A percentile compares a stretch with the other conserved stretches of the same genome.
Conservation (phyloP, 1,139 yeast genomes). For the Pichia norvegensis region DNA sequence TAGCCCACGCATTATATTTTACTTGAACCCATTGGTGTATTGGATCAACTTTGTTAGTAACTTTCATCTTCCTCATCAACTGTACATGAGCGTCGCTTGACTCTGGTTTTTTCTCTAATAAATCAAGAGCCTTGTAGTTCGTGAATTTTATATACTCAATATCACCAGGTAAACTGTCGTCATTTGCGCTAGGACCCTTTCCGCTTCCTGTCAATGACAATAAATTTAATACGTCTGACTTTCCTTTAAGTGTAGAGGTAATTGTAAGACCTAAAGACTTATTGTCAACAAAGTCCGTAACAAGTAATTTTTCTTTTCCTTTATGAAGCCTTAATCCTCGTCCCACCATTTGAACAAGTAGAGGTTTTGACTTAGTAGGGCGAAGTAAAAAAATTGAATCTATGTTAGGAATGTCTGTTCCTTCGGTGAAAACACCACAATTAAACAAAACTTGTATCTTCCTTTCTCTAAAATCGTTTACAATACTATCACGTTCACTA, state of each 20-base stretch:
- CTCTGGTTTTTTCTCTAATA: constrained; percentile 23
- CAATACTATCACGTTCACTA: constrained; percentile 42
- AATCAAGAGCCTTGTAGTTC: constrained; percentile 22
- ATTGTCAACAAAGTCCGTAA: constrained; percentile 70
- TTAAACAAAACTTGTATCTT: constrained; percentile 68
- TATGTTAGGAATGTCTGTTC: constrained; percentile 88
- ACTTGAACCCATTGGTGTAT: constrained; percentile 7
- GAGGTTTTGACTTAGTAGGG: constrained; percentile 69
- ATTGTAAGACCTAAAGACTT: constrained; percentile 51
- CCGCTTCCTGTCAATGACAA: constrained; percentile 6
- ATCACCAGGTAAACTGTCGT: constrained; percentile 16
- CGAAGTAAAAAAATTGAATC: constrained; percentile 74
- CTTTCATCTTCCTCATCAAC: constrained; percentile 5
- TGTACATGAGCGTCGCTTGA: constrained; percentile 7
- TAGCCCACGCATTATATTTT: constrained; percentile 11
- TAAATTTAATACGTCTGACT: constrained; percentile 20
- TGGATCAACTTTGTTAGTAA: neutral
- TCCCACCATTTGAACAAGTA: constrained; percentile 85
- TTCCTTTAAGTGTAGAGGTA: constrained; percentile 52
- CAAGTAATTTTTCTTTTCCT: constrained; percentile 60
- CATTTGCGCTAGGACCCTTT: constrained; percentile 3
- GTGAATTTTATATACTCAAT: constrained; percentile 23
- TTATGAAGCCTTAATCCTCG: constrained; percentile 67
- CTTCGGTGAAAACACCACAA: constrained; percentile 89
- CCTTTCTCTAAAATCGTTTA: constrained; percentile 56